phyloP scores from a whole-genome alignment of 345 rosid genomes.

The Eucalyptus tenuipes region DNA sequence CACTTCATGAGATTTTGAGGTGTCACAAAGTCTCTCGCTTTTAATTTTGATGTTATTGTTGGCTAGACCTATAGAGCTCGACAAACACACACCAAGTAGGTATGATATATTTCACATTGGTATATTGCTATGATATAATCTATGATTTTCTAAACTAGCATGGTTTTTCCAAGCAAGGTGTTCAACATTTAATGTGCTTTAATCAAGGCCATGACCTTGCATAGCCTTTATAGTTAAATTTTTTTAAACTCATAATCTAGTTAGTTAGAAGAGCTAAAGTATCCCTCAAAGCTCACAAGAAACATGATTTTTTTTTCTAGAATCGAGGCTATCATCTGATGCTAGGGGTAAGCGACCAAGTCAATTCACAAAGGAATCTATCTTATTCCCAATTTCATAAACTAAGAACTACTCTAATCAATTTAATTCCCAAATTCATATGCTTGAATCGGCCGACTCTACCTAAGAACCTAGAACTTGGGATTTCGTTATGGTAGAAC shows the following conservation, averaged over 20 bases:
- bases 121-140: too few species aligned
- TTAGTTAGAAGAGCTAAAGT: background rate
- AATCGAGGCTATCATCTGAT: background rate
- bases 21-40: background rate
- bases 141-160: background rate
- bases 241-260: background rate
- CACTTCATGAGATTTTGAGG: background rate
- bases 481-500: background rate
- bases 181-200: background rate
- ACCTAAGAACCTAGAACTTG: background rate
- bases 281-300: background rate
- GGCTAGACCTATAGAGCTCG: background rate
- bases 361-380: background rate
- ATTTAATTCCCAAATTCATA: background rate
- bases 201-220: background rate
- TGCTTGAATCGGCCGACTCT: too few species aligned
- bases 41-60: too few species aligned
- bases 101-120: too few species aligned
- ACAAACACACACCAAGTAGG: too few species aligned
- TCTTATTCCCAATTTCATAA: background rate
- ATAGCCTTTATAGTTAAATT: background rate
- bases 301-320: background rate
- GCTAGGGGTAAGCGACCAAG: background rate
- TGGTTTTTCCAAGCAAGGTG: background rate
- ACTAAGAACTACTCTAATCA: background rate